Evolutionary conservation across 2,329 filamentous ascomycete species (phyloP), one percentile per base, ranked within the genome.

Genomic region (Didymosphaeria variabile): DNA sequence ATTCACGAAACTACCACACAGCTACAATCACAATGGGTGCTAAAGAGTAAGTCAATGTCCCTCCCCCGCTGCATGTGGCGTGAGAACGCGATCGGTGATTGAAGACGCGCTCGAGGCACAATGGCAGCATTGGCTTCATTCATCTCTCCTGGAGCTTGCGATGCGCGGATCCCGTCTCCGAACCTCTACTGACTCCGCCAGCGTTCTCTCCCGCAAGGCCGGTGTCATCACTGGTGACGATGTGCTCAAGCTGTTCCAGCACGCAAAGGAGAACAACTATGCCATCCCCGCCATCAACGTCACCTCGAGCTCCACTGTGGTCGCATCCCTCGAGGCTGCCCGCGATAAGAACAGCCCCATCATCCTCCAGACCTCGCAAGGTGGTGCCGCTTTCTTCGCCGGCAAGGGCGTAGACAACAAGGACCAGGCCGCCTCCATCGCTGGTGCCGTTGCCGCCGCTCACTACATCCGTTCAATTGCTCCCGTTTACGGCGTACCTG

Each of bases 391-490:
- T 36, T 97, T 90, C 87, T 97, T 97, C 79, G 92, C 91, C 73
- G 93, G 81, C 62, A 83, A 84, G 72, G 77, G 76, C 52, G 67
- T 73, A 46, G 71, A 69, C 63, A 73, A 72, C 68, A 66, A 77
- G 65, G 62, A 94, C 83, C 95, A 97, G 84, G 85, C 89, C 74
- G 94, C 93, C 64, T 97, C 93, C 70, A 91, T 99, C 78, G 90
- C 90, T 60, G 95, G 95, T 79, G 86, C 92, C 79, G 83, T 98
- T 68, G 94, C 95, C 66, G 77, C 75, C 49, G 95, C 95, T 72
- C 92, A 97, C 85, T 98, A 92, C 86, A 93, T 97, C 84, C 92
- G 94, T 78, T 85, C 91, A 70, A 84, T 98, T 74, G 93, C 95
- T 55, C 92, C 94, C 63, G 72, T 87, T 72, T 99, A 99, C 83